phyloP scores from a whole-genome alignment of 495 filamentous ascomycete genomes.

The Rusavskia elegans region DNA sequence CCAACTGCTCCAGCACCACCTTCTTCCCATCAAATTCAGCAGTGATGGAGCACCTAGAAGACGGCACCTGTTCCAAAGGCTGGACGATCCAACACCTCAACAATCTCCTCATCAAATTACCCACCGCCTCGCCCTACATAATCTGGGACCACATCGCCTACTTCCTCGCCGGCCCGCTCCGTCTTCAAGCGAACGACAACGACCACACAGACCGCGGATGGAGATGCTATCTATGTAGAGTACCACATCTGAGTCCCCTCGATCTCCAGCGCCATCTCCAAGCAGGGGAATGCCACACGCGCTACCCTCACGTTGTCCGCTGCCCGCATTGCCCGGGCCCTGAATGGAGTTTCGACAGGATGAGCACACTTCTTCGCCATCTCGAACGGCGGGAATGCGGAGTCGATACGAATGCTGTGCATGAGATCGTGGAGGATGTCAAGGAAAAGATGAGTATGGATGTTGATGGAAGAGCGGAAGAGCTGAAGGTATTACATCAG shows the following conservation, averaged over 20 bases:
- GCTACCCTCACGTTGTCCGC: background rate
- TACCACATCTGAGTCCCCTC: background rate
- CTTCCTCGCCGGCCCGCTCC: background rate
- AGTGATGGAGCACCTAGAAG: background rate
- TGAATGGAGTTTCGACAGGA: too few species aligned
- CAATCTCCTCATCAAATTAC: background rate
- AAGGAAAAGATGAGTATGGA: too few species aligned
- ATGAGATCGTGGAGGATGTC: too few species aligned
- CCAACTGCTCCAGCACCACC: background rate
- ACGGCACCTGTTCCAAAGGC: background rate
- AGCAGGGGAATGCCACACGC: background rate
- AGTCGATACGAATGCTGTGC: too few species aligned
- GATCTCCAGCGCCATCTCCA: background rate
- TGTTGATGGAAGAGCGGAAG: too few species aligned
- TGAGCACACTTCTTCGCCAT: too few species aligned
- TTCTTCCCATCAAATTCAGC: background rate
- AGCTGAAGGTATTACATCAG: too few species aligned
- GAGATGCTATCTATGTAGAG: background rate
- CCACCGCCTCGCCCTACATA: background rate
- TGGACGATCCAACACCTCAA: background rate
- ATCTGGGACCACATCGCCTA: background rate
- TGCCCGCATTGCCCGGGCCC: background rate
- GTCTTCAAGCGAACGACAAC: background rate
- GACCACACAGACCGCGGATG: background rate
- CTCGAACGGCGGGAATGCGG: too few species aligned